These are phyloP conservation scores for Butyriboletus loyo DNA, from an alignment of 768 basidiomycete species.

Conservation along the genomic window DNA sequence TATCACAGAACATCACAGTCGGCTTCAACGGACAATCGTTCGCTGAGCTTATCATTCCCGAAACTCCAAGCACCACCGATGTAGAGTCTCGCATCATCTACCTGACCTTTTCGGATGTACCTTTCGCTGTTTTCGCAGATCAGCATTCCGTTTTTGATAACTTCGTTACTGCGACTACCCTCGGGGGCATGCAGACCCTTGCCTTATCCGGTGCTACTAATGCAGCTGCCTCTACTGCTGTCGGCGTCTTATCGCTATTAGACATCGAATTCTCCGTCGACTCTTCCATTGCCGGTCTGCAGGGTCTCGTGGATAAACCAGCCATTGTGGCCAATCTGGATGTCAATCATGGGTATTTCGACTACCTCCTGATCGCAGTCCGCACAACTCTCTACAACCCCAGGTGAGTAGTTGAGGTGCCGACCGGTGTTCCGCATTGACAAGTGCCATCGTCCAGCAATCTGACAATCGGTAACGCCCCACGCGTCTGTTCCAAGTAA, in stretches of 20 bases:
- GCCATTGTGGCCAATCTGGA: slow-evolving; percentile 56
- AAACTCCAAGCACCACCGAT: slow-evolving; percentile 55
- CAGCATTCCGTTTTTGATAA: slow-evolving; percentile 51
- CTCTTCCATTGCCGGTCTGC: slow-evolving; percentile 57
- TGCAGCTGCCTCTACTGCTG: slow-evolving; percentile 59
- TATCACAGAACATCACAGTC: slow-evolving; percentile 58
- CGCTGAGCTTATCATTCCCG: slow-evolving; percentile 59
- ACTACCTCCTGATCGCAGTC: slow-evolving; percentile 67
- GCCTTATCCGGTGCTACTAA: slow-evolving; percentile 52
- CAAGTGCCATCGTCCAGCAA: slow-evolving; percentile 23
- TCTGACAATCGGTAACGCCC: slow-evolving; percentile 34
- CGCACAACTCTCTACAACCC: slow-evolving; percentile 63
- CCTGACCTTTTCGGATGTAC: slow-evolving; percentile 55
- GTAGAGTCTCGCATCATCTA: slow-evolving; percentile 60
- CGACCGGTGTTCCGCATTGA: neutral
- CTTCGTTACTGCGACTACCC: slow-evolving; percentile 62
- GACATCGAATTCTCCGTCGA: slow-evolving; percentile 59
- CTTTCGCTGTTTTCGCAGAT: slow-evolving; percentile 52
- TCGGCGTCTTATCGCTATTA: slow-evolving; percentile 57
- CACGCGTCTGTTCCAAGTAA: neutral
- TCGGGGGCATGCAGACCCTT: slow-evolving; percentile 43
- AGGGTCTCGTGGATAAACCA: slow-evolving; percentile 59
- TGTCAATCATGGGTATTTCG: slow-evolving; percentile 63
- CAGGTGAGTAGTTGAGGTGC: slow-evolving; percentile 37
- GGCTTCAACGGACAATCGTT: slow-evolving; percentile 52